Base-by-base conservation (phyloP, 2,329 filamentous ascomycete genomes). In the Thyridium curvatum region DNA sequence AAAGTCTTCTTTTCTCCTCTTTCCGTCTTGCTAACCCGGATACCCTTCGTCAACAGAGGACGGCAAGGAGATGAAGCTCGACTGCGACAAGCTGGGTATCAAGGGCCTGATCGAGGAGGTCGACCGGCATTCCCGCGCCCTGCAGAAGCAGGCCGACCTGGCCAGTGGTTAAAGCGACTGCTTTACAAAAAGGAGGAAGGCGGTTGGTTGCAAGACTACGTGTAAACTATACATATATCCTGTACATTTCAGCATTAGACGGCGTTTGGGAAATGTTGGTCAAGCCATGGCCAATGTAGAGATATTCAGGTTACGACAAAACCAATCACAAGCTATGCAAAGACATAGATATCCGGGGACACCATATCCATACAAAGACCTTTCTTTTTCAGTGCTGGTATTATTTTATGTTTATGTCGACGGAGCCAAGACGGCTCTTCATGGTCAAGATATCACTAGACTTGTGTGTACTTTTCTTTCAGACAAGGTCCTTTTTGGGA, bases 51-150 rank as follows among this genome's bases (percentile, higher is more conserved):
- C n/a, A n/a, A 40, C 58, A 94, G 87, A 95, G 73, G 93, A 96
- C 57, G 93, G 93, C 52, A 94, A 91, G 67, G 83, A 94, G 54
- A 78, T 97, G 68, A 79, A 79, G 28, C 75, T 97, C 30, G 82
- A 95, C 57, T 74, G 87, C 49, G 81, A 86, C 51, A 84, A 83
- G 61, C 71, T 90, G 65, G 84, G 82, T 51, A 90, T 97, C 57
- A 86, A 86, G 58, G 85, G 89, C 54, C 77, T 97, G 15, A 74
- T 91, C 41, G 86, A 89, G 60, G 89, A 97, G 63, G 81, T 95
- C 33, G 86, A 96, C 60, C 75, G 93, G 53, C 88, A 97, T 66
- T 95, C 89, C 37, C 77, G 93, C 49, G 70, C 73, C 50, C 65
- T 97, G 55, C 81, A 87, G 53, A 83, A 94, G 59, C 79, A 87